phyloP scores from a whole-genome alignment of 805 yeast species.

The Zygosaccharomyces bisporus region DNA sequence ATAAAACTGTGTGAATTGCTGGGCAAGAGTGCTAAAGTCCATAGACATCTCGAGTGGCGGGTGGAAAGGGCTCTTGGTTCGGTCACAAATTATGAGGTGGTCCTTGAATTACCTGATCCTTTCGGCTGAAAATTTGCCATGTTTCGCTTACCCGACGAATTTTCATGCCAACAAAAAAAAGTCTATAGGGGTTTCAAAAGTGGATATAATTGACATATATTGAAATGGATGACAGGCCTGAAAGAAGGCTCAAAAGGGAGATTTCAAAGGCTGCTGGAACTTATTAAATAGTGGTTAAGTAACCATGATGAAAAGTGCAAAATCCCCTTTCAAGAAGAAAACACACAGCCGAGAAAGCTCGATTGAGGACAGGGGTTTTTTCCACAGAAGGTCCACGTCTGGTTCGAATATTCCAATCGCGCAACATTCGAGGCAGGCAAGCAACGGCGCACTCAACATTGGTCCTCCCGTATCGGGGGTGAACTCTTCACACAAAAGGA shows the following conservation, averaged over 20 bases:
- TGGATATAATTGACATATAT: background rate
- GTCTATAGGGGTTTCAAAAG: constrained; percentile 8
- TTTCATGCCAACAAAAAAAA: background rate
- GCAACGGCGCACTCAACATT: constrained; percentile 16
- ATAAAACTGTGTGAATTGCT: constrained; percentile 91
- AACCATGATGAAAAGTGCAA: constrained; percentile 30
- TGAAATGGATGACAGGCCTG: background rate
- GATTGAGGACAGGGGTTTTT: constrained; percentile 24
- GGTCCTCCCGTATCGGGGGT: constrained; percentile 30
- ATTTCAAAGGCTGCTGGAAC: background rate
- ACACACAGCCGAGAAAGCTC: constrained; percentile 36
- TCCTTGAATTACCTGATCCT: constrained; percentile 1
- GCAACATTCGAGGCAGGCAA: constrained; percentile 18
- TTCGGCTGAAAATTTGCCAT: constrained; percentile 2
- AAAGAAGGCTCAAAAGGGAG: background rate
- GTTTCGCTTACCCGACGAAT: constrained; percentile 5
- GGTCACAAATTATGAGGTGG: background rate
- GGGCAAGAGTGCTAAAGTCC: constrained; percentile 48
- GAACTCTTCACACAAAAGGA: constrained; percentile 29
- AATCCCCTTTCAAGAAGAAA: constrained; percentile 37
- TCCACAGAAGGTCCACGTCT: constrained; percentile 24
- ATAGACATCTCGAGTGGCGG: constrained; percentile 29
- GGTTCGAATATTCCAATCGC: constrained; percentile 14
- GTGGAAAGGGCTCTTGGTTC: background rate
- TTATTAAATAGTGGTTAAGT: background rate